Evolutionary conservation across 495 filamentous ascomycete species (phyloP), one percentile per base, ranked within the genome.

Genomic region (Delitschia confertaspora): DNA sequence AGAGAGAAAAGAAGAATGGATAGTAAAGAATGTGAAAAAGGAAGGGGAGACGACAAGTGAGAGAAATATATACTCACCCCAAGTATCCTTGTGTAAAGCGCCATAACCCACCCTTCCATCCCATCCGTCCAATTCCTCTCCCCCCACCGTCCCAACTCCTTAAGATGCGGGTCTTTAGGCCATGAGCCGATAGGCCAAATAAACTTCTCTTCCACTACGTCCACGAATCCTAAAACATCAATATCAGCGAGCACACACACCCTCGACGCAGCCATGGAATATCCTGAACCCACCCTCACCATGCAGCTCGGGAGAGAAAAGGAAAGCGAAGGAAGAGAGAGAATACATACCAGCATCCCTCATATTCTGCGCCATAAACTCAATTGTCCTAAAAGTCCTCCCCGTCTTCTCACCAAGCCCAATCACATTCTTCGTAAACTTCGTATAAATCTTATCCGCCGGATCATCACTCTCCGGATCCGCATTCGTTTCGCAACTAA

Each of bases 141-240:
- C 1, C 40, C 45, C 54, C 54, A 57, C 18, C 42, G 9, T 0
- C 54, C 54, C 33, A 57, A 16, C 6, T 57, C 54, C 29, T 57
- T 57, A 2, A 57, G 30, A 11, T 40, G 18, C 13, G 35, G 38
- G 27, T 57, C 54, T 17, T 13, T 31, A 4, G 45, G 53, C 54
- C 54, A 57, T 5, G 54, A 24, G 4, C 49, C 49, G 25, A 57
- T 54, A 11, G 54, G 54, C 45, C 45, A 50, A 20, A 42, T 30
- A 30, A 50, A 54, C 13, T 32, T 43, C n/a, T 40, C 13, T 31
- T 53, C 45, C 6, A 40, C 35, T 14, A 57, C 20, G 34, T 57
- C 50, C 11, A 43, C 32, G 34, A 57, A 57, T 5, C 53, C 53
- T 36, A 29, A 29, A 29, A 7, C 26, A 7, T 29, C 26, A 29